Evolutionary conservation across 768 basidiomycete species (phyloP).

Genomic region (Boletus vermiculosoides): DNA sequence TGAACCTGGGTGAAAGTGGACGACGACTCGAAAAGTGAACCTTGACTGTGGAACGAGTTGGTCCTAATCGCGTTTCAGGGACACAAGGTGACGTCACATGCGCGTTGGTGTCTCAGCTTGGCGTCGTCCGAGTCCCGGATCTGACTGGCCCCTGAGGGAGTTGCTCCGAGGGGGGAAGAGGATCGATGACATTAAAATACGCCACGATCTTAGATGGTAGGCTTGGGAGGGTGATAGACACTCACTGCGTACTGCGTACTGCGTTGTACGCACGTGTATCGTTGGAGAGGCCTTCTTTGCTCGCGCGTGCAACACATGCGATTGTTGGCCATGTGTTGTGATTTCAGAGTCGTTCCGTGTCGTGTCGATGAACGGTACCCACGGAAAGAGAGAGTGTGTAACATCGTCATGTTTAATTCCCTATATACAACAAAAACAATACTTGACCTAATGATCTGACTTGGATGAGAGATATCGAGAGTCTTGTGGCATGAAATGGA

Average conservation of each 20-base stretch:
- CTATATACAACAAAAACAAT: too few species aligned
- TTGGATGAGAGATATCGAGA: too few species aligned
- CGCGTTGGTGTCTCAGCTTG: too few species aligned
- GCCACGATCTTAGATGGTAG: not conserved
- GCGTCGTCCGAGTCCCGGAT: not conserved
- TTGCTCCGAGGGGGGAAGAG: not conserved
- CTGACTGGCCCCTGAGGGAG: not conserved
- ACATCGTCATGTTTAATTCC: too few species aligned
- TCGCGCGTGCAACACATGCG: not conserved
- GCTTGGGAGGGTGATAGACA: not conserved
- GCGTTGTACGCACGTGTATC: not conserved
- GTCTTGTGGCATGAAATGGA: too few species aligned
- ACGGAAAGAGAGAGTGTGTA: not conserved
- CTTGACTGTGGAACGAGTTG: not conserved
- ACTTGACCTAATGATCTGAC: too few species aligned
- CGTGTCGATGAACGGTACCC: not conserved
- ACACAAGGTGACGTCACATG: not conserved
- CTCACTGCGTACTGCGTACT: not conserved
- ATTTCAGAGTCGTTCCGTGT: too few species aligned
- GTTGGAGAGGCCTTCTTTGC: not conserved
- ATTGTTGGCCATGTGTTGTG: not conserved
- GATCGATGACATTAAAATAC: not conserved
- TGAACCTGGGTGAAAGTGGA: not conserved
- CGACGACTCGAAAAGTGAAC: not conserved
- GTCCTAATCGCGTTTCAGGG: not conserved